phyloP scores from a whole-genome alignment of 148 eudicot genomes.

The Vaccinium vitisidaea region DNA sequence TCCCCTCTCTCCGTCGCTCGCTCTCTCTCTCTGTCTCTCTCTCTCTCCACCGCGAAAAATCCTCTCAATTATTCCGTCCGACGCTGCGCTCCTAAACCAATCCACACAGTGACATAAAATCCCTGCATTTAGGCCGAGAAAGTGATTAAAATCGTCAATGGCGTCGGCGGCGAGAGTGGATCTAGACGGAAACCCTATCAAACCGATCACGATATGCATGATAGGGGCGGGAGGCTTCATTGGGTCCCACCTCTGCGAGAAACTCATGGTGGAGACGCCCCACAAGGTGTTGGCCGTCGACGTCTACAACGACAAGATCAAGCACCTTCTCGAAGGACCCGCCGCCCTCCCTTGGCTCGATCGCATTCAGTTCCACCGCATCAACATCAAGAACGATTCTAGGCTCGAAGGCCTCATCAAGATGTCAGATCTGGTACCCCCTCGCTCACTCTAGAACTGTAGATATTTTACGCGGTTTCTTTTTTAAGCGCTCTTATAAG shows the following conservation, averaged over 20 bases:
- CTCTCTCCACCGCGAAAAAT: background rate
- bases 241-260: constrained; percentile 95
- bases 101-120: background rate
- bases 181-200: constrained; percentile 83
- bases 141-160: constrained; percentile 15
- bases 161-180: constrained; percentile 60
- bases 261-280: constrained; percentile 73
- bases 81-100: background rate
- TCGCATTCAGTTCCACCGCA: constrained; percentile 83
- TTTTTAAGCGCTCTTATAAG: background rate
- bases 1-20: background rate
- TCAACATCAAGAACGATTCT: constrained; percentile 91
- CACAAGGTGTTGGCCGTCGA: constrained; percentile 89
- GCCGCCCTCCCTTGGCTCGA: constrained; percentile 50
- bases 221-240: constrained; percentile 98
- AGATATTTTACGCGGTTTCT: background rate
- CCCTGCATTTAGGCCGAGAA: background rate
- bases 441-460: background rate
- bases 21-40: background rate
- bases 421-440: constrained; percentile 82
- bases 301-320: constrained; percentile 93
- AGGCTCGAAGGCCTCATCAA: constrained; percentile 96
- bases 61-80: background rate
- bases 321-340: constrained; percentile 74
- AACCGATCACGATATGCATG: constrained; percentile 82